These are phyloP conservation scores for Gossypium aridum DNA, from an alignment of 441 rosid genomes.

Conservation along the genomic window DNA sequence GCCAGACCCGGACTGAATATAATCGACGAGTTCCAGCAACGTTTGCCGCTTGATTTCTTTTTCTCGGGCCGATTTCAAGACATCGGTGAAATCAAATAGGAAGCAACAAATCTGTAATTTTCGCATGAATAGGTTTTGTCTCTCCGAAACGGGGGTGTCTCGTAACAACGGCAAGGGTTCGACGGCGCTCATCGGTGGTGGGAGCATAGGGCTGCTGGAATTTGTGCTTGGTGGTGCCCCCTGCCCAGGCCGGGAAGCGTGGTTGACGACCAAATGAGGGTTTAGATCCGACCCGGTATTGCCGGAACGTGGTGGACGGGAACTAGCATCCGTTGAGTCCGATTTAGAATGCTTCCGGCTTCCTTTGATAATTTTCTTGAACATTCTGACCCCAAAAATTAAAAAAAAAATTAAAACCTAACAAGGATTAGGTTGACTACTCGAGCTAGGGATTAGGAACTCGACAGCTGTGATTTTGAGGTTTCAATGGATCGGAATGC, in stretches of 20 bases:
- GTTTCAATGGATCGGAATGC: constrained; percentile 25
- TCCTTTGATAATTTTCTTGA: constrained; percentile 81
- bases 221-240: constrained; percentile 12
- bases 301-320: constrained; percentile 28
- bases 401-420: constrained; percentile 16
- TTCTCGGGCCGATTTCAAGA: constrained; percentile 50
- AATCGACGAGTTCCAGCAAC: constrained; percentile 76
- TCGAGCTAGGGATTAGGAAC: constrained; percentile 17
- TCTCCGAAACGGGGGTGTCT: constrained; percentile 57
- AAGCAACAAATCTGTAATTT: constrained; percentile 81
- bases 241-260: constrained; percentile 50
- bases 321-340: constrained; percentile 43
- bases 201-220: constrained; percentile 21
- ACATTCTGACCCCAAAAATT: constrained; percentile 35
- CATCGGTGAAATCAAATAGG: constrained; percentile 58
- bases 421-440: neutral
- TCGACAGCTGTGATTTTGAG: constrained; percentile 3
- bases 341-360: constrained; percentile 70
- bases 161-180: constrained; percentile 66
- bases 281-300: constrained; percentile 33
- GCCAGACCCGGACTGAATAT: constrained; percentile 70
- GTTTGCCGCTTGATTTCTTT: constrained; percentile 89
- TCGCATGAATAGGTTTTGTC: constrained; percentile 55
- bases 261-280: constrained; percentile 57
- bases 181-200: constrained; percentile 51